Percentiles rank a stretch among this genome's conserved stretches.
Evolutionary conservation across 2,329 filamentous ascomycete genomes (phyloP).

Genomic region (Ophiocordyceps camponoti-saundersi): DNA sequence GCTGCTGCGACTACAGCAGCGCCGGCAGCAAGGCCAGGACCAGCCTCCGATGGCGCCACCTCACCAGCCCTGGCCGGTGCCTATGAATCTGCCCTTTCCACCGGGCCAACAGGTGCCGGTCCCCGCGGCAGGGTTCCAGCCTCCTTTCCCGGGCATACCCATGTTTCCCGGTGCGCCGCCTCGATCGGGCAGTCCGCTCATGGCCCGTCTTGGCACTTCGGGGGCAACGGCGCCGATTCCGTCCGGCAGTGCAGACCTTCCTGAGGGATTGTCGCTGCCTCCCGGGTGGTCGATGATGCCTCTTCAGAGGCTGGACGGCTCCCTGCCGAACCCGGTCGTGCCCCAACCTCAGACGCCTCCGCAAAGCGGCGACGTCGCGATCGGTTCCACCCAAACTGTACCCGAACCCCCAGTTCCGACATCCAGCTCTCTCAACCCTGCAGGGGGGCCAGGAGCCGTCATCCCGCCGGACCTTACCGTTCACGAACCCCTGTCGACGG

Average conservation of each 20-base stretch:
- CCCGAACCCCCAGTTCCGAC: background rate
- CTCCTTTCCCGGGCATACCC: conserved; percentile 7
- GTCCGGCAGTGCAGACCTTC: conserved; percentile 42
- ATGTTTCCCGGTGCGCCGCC: conserved; percentile 11
- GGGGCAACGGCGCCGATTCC: conserved; percentile 33
- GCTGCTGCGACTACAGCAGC: conserved; percentile 43
- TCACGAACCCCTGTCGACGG: background rate
- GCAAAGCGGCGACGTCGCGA: conserved; percentile 3
- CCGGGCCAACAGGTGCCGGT: conserved; percentile 5
- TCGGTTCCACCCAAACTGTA: conserved; percentile 3
- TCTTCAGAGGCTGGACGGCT: conserved; percentile 35
- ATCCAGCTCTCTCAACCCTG: background rate
- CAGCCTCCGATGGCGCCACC: conserved; percentile 7
- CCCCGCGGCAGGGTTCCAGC: conserved; percentile 1
- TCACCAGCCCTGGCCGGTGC: conserved; percentile 1
- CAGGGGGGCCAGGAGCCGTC: background rate
- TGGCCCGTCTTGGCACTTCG: conserved; percentile 30
- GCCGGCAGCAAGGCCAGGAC: conserved; percentile 21
- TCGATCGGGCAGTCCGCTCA: conserved; percentile 21
- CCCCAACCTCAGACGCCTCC: conserved; percentile 7
- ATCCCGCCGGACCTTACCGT: background rate
- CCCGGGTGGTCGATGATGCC: conserved; percentile 49
- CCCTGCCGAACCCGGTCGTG: conserved; percentile 6
- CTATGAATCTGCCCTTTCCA: conserved; percentile 1
- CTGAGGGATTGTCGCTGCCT: conserved; percentile 46